Percentiles rank a stretch among this genome's conserved stretches.
Evolutionary conservation across 306 rosid genomes (phyloP).

Genomic region (Quercus dentata): DNA sequence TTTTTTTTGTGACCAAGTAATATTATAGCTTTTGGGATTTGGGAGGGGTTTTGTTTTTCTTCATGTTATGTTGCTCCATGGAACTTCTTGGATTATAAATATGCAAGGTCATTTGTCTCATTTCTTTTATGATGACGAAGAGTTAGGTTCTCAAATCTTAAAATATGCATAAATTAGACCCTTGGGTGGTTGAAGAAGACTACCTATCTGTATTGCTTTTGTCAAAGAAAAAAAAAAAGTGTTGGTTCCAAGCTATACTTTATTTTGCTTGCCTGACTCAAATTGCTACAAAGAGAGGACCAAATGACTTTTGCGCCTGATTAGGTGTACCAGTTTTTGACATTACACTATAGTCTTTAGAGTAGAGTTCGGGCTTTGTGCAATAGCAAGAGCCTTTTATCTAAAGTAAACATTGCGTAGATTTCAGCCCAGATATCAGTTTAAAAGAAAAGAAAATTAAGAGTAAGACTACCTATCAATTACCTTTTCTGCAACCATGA

Average conservation of each 20-base stretch:
- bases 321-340: too few species aligned
- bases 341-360: too few species aligned
- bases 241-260: background rate
- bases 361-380: too few species aligned
- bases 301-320: too few species aligned
- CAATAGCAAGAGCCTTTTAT: too few species aligned
- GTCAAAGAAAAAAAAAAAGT: background rate
- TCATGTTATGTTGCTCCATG: constrained; percentile 16
- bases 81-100: constrained; percentile 18
- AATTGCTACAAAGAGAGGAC: background rate
- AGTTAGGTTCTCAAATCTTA: background rate
- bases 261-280: background rate
- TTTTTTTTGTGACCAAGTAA: background rate
- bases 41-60: constrained; percentile 27
- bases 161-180: background rate
- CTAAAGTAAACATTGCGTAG: too few species aligned
- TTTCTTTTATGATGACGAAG: background rate
- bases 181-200: background rate
- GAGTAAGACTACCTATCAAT: too few species aligned
- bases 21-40: background rate
- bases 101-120: background rate
- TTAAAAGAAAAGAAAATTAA: too few species aligned
- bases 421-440: too few species aligned
- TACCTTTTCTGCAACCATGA: too few species aligned
- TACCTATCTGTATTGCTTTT: background rate